A percentile compares a stretch with the other conserved stretches of the same genome.
phyloP scores from a whole-genome alignment of 768 basidiomycete genomes.

The Myochromella boudieri region DNA sequence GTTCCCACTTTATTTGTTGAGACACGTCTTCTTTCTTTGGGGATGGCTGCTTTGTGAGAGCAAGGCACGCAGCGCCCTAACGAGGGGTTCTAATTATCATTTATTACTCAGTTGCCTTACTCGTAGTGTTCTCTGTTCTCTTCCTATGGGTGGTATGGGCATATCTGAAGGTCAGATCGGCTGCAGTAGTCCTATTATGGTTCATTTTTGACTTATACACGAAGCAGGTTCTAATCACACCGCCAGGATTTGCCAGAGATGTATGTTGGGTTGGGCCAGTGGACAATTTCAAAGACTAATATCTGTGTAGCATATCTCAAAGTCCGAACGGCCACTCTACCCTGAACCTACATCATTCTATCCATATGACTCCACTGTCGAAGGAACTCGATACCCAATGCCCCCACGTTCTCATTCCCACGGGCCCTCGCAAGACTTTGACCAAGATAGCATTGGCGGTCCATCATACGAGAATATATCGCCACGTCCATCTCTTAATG shows the following conservation, averaged over 20 bases:
- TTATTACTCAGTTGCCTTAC: conserved; percentile 55
- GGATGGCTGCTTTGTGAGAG: not conserved
- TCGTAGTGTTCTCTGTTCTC: conserved; percentile 63
- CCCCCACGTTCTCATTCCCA: conserved; percentile 3
- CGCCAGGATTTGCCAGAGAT: conserved; percentile 69
- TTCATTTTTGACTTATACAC: conserved; percentile 1
- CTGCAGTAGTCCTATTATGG: not conserved
- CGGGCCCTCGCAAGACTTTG: conserved; percentile 14
- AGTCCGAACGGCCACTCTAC: conserved; percentile 26
- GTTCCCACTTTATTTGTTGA: conserved; percentile 34
- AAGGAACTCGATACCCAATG: conserved; percentile 2
- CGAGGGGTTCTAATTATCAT: conserved; percentile 9
- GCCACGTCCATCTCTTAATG: not conserved
- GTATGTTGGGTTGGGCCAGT: conserved; percentile 35
- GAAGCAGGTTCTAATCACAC: conserved; percentile 58
- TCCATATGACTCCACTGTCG: conserved; percentile 8
- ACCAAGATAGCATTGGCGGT: conserved; percentile 34
- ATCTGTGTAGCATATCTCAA: conserved; percentile 23
- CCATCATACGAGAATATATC: conserved; percentile 42
- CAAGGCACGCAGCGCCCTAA: too few relatives aligned
- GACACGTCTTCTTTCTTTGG: not conserved
- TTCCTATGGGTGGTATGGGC: conserved; percentile 77
- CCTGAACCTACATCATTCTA: conserved; percentile 13
- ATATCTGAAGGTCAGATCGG: conserved; percentile 61
- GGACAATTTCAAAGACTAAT: not conserved